Evolutionary conservation across 371 early-diverging fungal species (phyloP).

Genomic region (Sporodiniella umbellata): DNA sequence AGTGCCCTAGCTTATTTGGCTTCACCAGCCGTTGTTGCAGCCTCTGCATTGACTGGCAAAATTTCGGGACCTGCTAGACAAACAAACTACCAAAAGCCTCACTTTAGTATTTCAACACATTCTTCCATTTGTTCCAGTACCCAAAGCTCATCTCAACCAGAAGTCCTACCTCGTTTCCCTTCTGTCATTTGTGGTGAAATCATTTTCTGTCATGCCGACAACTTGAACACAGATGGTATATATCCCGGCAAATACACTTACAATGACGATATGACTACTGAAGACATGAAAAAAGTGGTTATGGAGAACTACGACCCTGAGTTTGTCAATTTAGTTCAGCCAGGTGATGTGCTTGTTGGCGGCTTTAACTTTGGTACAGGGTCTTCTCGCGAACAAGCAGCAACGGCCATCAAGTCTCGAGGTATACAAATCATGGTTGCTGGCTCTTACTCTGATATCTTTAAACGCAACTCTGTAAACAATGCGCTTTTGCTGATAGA

Average conservation of each 20-base stretch:
- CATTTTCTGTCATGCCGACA: slow-evolving; percentile 84
- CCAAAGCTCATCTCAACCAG: slow-evolving; percentile 20
- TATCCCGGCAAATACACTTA: slow-evolving; percentile 97
- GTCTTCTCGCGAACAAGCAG: slow-evolving; percentile 95
- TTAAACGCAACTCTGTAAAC: slow-evolving; percentile 96
- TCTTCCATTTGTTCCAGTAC: slow-evolving; percentile 12
- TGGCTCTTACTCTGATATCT: slow-evolving; percentile 91
- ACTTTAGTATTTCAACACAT: slow-evolving; percentile 19
- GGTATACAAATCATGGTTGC: slow-evolving; percentile 84
- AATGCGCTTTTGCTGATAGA: slow-evolving; percentile 90
- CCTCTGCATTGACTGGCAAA: slow-evolving; percentile 80
- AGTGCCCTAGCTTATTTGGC: slow-evolving; percentile 88
- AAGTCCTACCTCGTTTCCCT: slow-evolving; percentile 71
- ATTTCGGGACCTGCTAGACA: slow-evolving; percentile 63
- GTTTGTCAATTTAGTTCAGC: slow-evolving; percentile 65
- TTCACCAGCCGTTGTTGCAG: slow-evolving; percentile 91
- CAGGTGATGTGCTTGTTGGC: slow-evolving; percentile 80
- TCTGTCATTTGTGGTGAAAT: slow-evolving; percentile 72
- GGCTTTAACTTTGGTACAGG: slow-evolving; percentile 97
- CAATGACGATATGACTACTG: slow-evolving; percentile 71
- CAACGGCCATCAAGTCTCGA: slow-evolving; percentile 87
- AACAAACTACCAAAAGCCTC: slow-evolving; percentile 4
- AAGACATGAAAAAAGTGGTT: slow-evolving; percentile 87
- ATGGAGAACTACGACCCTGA: slow-evolving; percentile 97
- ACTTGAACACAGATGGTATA: slow-evolving; percentile 96